Base-by-base conservation (phyloP, 208 protist genomes). In the Trypanosoma mega region DNA sequence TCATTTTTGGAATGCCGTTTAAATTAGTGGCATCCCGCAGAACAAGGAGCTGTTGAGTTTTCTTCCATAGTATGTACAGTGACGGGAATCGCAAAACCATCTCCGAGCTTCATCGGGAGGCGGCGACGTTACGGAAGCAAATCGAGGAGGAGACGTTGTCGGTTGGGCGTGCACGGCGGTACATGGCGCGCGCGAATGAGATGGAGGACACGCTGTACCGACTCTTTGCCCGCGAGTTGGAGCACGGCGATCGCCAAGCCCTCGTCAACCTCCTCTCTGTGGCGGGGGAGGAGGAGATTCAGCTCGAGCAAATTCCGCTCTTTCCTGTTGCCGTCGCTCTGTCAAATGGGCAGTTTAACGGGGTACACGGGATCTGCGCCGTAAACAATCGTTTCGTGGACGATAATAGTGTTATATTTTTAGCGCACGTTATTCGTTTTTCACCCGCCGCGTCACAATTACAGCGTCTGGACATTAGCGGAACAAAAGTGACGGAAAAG, bases 71-170 rank as follows among this genome's bases (percentile, higher is more conserved):
- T 46, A 94, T 94, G 88, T 94, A 94, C 61, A 88, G 85, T 50
- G 85, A 94, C 73, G 88, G 88, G 14, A 70, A 88, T 23, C 72
- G 82, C 0, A 88, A 94, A 69, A 94, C 88, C 8, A 70, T 94
- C 39, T 92, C 85, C 46, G 84, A 92, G 74, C 71, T 92, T 44
- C 81, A 87, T 56, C 78, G 88, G 3, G 80, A 84, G 62, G 84
- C 85, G 1, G 75, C 85, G 59, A 71, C 74, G 36, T 85, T 66
- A 45, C 76, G 78, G 24, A 78, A 60, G 24, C 65, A 74, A 23
- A 90, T 92, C 37, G 68, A 76, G 7, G 80, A 89, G 56, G 82
- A 92, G 70, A 75, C 71, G 9, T 65, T 70, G 47, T 78, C 84
- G 29, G 68, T 94, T 1, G 80, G 90, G 68, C 69, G 70, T 2